A percentile compares a stretch with the other conserved stretches of the same genome.
Conservation (phyloP, 148 eudicot genomes). For the Fagopyrum tataricum region DNA sequence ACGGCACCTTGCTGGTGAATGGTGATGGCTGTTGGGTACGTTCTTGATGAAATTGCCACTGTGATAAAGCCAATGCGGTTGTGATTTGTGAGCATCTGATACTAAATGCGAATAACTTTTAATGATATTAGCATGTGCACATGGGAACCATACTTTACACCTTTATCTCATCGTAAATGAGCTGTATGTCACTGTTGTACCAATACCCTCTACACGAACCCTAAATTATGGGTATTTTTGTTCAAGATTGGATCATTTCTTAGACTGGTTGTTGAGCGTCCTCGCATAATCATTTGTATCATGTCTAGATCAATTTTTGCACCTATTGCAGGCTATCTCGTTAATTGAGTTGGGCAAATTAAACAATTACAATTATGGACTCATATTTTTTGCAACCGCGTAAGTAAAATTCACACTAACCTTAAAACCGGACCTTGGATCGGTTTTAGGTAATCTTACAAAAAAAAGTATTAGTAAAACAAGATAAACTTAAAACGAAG, state of each 20-base stretch:
- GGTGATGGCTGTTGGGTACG: background rate
- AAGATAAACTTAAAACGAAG: no score
- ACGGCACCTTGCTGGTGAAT: background rate
- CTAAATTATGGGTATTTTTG: no score
- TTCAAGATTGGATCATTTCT: no score
- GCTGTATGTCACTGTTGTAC: conserved; percentile 6
- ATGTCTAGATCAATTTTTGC: background rate
- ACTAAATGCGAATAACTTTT: background rate
- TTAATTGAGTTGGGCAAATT: background rate
- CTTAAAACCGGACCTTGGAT: no score
- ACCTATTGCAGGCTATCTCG: background rate
- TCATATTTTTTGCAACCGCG: no score
- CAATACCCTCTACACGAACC: background rate
- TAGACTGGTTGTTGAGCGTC: no score
- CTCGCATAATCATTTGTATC: background rate
- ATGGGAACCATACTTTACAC: background rate
- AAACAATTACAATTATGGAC: no score
- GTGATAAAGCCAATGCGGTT: background rate
- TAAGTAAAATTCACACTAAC: no score
- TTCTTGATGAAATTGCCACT: background rate
- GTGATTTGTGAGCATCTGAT: background rate
- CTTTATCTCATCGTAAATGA: background rate
- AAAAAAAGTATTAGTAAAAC: no score
- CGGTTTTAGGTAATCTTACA: no score
- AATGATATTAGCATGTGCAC: background rate